Evolutionary conservation across 2,329 filamentous ascomycete species (phyloP).

Genomic region (Penicillium sp.): DNA sequence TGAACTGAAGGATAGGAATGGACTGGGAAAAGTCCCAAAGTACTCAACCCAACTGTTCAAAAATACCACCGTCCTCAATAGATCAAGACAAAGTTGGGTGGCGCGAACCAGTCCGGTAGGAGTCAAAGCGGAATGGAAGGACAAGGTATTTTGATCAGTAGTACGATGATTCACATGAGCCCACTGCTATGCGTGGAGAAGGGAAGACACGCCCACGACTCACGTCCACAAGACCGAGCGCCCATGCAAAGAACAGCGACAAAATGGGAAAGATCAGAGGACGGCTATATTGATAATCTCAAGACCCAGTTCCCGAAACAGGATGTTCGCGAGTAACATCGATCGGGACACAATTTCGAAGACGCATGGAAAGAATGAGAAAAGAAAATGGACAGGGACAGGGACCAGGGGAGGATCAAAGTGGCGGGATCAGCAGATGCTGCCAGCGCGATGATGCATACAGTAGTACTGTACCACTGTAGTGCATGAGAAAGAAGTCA

Average conservation of each 20-base stretch:
- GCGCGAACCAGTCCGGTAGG: neutral
- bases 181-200: neutral
- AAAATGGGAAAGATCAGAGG: neutral
- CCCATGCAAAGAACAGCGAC: neutral
- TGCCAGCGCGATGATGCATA: neutral
- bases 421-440: neutral
- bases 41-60: neutral
- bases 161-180: conserved; percentile 2
- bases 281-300: neutral
- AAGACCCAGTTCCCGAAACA: conserved; percentile 11
- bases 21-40: neutral
- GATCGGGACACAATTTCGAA: conserved; percentile 15
- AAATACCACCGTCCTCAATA: neutral
- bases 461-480: neutral
- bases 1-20: neutral
- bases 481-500: neutral
- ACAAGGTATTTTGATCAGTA: neutral
- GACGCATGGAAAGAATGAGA: conserved; percentile 3
- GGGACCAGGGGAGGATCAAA: neutral
- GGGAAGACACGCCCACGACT: neutral
- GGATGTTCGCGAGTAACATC: conserved; percentile 10
- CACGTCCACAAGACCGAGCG: neutral
- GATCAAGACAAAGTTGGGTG: neutral
- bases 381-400: neutral
- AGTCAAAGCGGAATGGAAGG: neutral